A percentile compares a stretch with the other conserved stretches of the same genome.
phyloP scores from a whole-genome alignment of 176 grass and related monocot genomes.

The Carex parvula region DNA sequence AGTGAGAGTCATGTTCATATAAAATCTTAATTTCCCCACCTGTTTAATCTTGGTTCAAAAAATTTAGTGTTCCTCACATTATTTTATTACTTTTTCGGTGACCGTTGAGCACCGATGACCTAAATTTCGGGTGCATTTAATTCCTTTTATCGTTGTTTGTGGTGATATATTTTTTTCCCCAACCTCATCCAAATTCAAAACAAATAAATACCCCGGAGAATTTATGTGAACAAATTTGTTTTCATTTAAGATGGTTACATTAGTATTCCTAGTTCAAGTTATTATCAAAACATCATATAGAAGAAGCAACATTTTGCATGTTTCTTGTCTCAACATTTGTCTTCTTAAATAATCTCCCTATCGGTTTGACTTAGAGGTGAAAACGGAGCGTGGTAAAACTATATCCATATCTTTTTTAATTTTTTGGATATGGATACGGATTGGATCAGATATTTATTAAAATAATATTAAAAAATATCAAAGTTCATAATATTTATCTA shows the following conservation, averaged over 20 bases:
- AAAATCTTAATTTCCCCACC: background rate
- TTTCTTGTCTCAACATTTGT: too few relatives aligned
- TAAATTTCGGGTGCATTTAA: conserved; percentile 7
- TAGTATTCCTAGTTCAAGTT: background rate
- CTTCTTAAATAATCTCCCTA: too few relatives aligned
- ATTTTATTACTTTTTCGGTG: background rate
- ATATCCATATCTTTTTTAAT: too few relatives aligned
- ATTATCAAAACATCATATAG: background rate
- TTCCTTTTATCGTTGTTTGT: background rate
- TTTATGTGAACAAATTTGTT: background rate
- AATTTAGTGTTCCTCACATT: background rate
- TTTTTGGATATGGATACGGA: too few relatives aligned
- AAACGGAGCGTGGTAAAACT: too few relatives aligned
- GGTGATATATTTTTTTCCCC: background rate
- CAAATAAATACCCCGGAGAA: background rate
- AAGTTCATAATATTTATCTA: too few relatives aligned
- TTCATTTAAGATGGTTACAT: background rate
- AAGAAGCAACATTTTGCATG: too few relatives aligned
- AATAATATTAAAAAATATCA: too few relatives aligned
- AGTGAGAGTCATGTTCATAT: background rate
- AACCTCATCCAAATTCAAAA: background rate
- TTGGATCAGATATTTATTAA: too few relatives aligned
- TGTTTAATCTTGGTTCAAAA: background rate
- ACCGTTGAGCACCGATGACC: background rate
- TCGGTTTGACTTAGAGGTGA: too few relatives aligned